Base-by-base conservation (phyloP, 2,329 filamentous ascomycete genomes). In the Claviceps pazoutovae region DNA sequence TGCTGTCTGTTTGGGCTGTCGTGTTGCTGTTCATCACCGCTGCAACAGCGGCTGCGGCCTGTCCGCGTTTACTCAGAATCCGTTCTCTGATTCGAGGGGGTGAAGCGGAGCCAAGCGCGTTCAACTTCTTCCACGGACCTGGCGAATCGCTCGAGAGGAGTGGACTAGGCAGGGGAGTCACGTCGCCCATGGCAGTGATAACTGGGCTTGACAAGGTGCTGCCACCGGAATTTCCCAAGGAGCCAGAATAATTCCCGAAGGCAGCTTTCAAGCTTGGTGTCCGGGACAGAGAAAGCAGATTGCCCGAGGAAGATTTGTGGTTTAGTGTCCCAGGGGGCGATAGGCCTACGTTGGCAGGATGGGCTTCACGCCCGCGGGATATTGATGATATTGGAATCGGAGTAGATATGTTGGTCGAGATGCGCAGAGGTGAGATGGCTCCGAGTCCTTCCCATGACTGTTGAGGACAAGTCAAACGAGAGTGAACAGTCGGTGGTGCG, bases 141-240 rank as follows among this genome's bases (percentile, higher is more conserved):
- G 82, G 79, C 1, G 83, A 85, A 59, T 83, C 80, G 56, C 71
- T 72, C 4, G 74, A 74, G 59, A 84, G 74, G 46, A 90, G 73
- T 4, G 86, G 86, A 21, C 86, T 91, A 2, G 86, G 86, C 37
- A 93, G 70, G 51, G 86, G 86, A 3, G 87, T 91, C 56, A 93
- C 71, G 63, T 88, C 84, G 55, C 82, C 81, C 80, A 89, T 84
- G 46, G 85, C 84, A 54, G 81, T 77, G 51, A 89, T 79, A 56
- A 86, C 78, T 3, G 86, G 86, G 52, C 85, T 89, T 6, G 84
- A 36, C n/a, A 46, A 79, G n/a, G 84, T 74, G 34, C 76, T 74
- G 30, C 76, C 88, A 59, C 78, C 84, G 13, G 83, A 75, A 1
- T 80, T 73, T 39, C 78, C 81, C 16, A 66, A 62, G 30, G 71